Conservation (phyloP, 352 stramenopile species). For the Albugo candida region DNA sequence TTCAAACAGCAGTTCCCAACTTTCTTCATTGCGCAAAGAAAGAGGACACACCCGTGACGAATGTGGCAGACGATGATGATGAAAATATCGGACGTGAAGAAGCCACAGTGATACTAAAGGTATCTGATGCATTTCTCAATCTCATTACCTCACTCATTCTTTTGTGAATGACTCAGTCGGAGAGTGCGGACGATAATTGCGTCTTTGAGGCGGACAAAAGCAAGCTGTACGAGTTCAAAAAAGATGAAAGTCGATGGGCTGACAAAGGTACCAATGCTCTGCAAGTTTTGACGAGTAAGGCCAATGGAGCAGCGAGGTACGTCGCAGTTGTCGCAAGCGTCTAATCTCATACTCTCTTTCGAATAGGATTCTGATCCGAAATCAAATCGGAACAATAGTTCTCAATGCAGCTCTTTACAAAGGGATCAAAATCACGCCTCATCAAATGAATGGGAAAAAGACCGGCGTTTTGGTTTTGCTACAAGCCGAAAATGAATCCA, state of each 20-base stretch:
- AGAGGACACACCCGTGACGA: not conserved
- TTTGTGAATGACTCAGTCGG: constrained; percentile 14
- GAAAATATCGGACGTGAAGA: constrained; percentile 68
- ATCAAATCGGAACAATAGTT: constrained; percentile 77
- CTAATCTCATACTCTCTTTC: not conserved
- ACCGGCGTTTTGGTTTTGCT: constrained; percentile 39
- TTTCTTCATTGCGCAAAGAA: no score
- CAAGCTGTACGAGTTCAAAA: constrained; percentile 75
- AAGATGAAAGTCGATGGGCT: constrained; percentile 73
- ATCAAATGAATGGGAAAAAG: constrained; percentile 67
- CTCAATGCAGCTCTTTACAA: constrained; percentile 70
- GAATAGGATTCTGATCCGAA: constrained; percentile 50
- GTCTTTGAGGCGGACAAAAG: constrained; percentile 58
- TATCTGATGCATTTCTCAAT: constrained; percentile 8
- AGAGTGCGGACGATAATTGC: constrained; percentile 41
- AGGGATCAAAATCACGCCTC: constrained; percentile 31
- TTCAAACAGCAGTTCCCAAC: no score
- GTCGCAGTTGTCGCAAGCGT: not conserved
- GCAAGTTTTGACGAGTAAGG: constrained; percentile 59
- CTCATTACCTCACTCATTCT: not conserved
- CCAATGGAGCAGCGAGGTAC: constrained; percentile 39
- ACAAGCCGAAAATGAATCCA: constrained; percentile 21
- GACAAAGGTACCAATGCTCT: constrained; percentile 70
- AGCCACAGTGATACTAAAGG: constrained; percentile 75
- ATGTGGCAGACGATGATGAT: constrained; percentile 47